Conservation (phyloP, 2,329 filamentous ascomycete genomes). For the Epichloe festucae region DNA sequence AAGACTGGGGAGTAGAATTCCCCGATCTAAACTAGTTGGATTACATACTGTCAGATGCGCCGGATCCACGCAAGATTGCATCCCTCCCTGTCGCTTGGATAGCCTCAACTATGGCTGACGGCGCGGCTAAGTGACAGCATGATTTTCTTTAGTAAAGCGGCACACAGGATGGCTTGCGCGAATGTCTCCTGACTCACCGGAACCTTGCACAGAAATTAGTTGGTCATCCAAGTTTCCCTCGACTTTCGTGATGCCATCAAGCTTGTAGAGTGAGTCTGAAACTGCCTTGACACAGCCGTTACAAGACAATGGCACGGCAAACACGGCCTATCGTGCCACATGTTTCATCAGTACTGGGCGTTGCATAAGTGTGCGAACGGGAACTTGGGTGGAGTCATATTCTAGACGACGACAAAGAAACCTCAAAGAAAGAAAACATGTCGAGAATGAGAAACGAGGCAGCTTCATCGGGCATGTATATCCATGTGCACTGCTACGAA, state of each 20-base stretch:
- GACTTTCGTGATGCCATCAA: constrained; percentile 72
- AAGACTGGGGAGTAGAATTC: neutral
- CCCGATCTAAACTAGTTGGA: neutral
- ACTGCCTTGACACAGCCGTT: constrained; percentile 80
- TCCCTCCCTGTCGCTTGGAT: constrained; percentile 86
- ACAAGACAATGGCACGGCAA: constrained; percentile 89
- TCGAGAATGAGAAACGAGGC: neutral
- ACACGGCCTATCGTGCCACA: constrained; percentile 56
- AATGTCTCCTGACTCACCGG: constrained; percentile 34
- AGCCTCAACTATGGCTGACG: constrained; percentile 76
- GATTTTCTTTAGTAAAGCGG: neutral
- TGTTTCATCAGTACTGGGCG: constrained; percentile 21
- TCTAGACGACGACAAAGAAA: neutral
- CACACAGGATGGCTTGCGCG: neutral
- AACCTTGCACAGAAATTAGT: constrained; percentile 74
- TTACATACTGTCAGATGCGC: constrained; percentile 65
- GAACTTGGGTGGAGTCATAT: constrained; percentile 8
- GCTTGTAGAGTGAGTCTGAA: constrained; percentile 60
- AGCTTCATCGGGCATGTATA: neutral
- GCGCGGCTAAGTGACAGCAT: constrained; percentile 45
- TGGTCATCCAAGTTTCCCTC: constrained; percentile 73
- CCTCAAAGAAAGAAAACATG: neutral
- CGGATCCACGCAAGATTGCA: constrained; percentile 84
- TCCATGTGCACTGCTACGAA: neutral
- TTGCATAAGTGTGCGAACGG: neutral